phyloP scores from a whole-genome alignment of 148 eudicot genomes.

The Euryodendron excelsum region DNA sequence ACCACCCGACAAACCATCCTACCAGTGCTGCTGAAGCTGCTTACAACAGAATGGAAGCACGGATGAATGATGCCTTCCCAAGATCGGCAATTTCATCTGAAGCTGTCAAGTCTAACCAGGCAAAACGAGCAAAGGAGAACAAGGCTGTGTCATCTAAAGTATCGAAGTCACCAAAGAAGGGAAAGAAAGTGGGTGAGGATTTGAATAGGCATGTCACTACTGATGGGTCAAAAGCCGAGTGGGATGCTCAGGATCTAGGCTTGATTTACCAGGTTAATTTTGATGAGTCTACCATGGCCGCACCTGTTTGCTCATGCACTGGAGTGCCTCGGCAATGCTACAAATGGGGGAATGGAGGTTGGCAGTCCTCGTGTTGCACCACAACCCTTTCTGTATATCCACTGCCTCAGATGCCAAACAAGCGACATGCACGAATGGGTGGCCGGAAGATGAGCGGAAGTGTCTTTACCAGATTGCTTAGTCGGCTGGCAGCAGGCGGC shows the following conservation, averaged over 20 bases:
- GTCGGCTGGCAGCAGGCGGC: constrained; percentile 55
- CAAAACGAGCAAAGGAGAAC: constrained; percentile 35
- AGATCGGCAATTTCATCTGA: constrained; percentile 37
- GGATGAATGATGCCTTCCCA: constrained; percentile 42
- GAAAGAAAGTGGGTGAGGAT: constrained; percentile 41
- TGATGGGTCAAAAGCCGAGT: constrained; percentile 52
- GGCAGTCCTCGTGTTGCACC: constrained; percentile 94
- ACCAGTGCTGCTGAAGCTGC: constrained; percentile 16
- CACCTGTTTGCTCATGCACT: constrained; percentile 78
- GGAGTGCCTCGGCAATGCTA: constrained; percentile 64
- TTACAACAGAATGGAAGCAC: constrained; percentile 26
- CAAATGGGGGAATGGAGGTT: constrained; percentile 87
- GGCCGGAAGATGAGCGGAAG: constrained; percentile 83
- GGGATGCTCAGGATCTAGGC: constrained; percentile 49
- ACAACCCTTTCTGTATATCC: constrained; percentile 58
- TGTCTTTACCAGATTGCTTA: constrained; percentile 69
- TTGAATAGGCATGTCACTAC: constrained; percentile 49
- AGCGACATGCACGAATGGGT: constrained; percentile 56
- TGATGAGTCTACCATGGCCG: constrained; percentile 55
- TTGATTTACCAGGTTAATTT: constrained; percentile 44
- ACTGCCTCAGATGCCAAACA: constrained; percentile 66
- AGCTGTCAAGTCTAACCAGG: constrained; percentile 27
- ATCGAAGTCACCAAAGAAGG: constrained; percentile 27
- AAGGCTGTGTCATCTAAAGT: constrained; percentile 25
- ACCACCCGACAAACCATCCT: constrained; percentile 17